Evolutionary conservation across 2,329 filamentous ascomycete species (phyloP), one percentile per base, ranked within the genome.

Genomic region (Neofusicoccum ribis): DNA sequence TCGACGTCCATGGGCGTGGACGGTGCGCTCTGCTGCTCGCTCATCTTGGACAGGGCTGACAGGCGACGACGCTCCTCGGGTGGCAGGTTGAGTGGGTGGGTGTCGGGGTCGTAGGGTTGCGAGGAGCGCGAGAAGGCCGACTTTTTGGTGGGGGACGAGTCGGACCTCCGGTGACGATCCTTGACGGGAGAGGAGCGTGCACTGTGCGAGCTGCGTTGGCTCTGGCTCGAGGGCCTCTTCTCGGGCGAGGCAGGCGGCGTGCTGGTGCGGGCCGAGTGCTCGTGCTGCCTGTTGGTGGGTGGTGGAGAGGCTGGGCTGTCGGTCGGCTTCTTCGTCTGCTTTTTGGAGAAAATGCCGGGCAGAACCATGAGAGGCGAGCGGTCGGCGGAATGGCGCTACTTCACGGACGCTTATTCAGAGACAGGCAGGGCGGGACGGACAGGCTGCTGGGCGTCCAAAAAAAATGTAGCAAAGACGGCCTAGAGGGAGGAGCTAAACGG

Each of bases 51-150:
- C 68, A 92, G 84, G 70, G 84, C 85, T 56, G 89, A 92, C 65
- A 91, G 80, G 68, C 91, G 88, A 77, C 91, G 90, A 73, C 92
- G 86, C 84, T 97, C 89, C 81, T 97, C 93, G 52, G 93, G 93
- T 2, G 90, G 92, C 23, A 96, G 87, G 74, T 97, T 97, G 61
- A 97, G 85, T 44, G 94, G 94, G 78, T 97, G 93, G 2, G 88
- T 90, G 76, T 94, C 86, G 69, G 84, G 83, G 75, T 91, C 88
- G 73, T 76, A 76, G 68, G 71, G 73, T 63, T 71, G 67, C 77
- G 77, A 76, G 73, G 78, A 76, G 68, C 78, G 76, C 70, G 69
- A 71, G 68, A 70, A 70, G 51, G 52, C 46, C 70, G 68, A 56
- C 44, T 67, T 68, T 58, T 58, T 67, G 50, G 67, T 70, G 71